phyloP scores from a whole-genome alignment of 2,329 filamentous ascomycete species.

The Periconia macrospinosa region DNA sequence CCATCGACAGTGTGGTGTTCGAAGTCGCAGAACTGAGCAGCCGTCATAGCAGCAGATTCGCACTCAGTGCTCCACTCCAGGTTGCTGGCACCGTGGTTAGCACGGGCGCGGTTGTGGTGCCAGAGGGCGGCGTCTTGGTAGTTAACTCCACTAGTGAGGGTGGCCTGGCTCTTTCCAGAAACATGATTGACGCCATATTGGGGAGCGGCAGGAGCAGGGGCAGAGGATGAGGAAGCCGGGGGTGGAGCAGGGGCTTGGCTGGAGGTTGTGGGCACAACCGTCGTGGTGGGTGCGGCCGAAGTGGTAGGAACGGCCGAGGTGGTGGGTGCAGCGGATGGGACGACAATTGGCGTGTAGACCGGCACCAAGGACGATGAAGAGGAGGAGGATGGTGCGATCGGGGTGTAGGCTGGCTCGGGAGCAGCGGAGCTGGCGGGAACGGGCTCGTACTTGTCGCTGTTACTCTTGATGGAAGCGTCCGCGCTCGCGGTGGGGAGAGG shows the following conservation, averaged over 20 bases:
- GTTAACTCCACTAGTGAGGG: slow-evolving; percentile 24
- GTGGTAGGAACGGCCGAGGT: neutral
- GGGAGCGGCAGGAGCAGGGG: slow-evolving; percentile 9
- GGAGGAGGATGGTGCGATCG: slow-evolving; percentile 2
- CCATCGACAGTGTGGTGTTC: slow-evolving; percentile 57
- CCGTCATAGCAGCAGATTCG: slow-evolving; percentile 60
- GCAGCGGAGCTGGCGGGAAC: neutral
- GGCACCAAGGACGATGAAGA: neutral
- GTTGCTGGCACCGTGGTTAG: slow-evolving; percentile 72
- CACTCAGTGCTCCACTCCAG: slow-evolving; percentile 70
- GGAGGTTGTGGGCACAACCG: slow-evolving; percentile 6
- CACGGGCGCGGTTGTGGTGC: slow-evolving; percentile 85
- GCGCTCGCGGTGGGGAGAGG: neutral
- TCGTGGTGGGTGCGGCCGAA: neutral
- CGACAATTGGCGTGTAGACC: slow-evolving; percentile 2
- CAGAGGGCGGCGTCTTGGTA: slow-evolving; percentile 51
- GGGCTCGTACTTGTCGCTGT: neutral
- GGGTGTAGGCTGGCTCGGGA: neutral
- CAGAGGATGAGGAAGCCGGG: slow-evolving; percentile 10
- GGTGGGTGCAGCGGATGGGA: slow-evolving; percentile 2
- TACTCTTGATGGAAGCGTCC: neutral
- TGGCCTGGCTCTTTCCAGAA: slow-evolving; percentile 27
- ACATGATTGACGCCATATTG: slow-evolving; percentile 14
- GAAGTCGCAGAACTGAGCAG: slow-evolving; percentile 75
- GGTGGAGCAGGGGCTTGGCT: slow-evolving; percentile 12